Conservation (phyloP, 1,284 basidiomycete species). For the Xerocomus subilludens region DNA sequence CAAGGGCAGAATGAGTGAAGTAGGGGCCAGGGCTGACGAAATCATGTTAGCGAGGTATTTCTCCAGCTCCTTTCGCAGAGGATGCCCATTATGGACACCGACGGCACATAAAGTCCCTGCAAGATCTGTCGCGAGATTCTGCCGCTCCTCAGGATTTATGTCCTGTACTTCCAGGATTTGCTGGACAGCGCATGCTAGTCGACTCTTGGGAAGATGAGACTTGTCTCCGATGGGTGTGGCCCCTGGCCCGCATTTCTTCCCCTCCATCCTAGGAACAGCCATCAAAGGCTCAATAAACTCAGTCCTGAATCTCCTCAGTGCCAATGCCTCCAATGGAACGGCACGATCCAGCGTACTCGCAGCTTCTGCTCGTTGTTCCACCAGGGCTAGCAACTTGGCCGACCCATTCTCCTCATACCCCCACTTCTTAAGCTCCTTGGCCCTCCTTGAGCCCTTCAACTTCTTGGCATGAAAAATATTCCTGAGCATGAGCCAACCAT, state of each 20-base stretch:
- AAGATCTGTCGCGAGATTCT: constrained; percentile 62
- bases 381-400: constrained; percentile 61
- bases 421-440: constrained; percentile 75
- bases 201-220: constrained; percentile 65
- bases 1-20: constrained; percentile 65
- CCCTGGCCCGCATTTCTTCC: constrained; percentile 60
- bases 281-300: constrained; percentile 77
- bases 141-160: constrained; percentile 61
- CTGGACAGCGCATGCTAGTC: constrained; percentile 73
- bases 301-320: constrained; percentile 73
- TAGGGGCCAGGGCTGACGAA: constrained; percentile 68
- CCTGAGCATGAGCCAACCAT: constrained; percentile 74
- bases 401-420: constrained; percentile 67
- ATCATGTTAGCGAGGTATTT: constrained; percentile 68
- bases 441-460: constrained; percentile 67
- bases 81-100: constrained; percentile 71
- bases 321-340: constrained; percentile 70
- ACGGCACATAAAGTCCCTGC: constrained; percentile 62
- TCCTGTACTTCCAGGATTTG: constrained; percentile 67
- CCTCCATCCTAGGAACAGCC: constrained; percentile 70
- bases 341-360: constrained; percentile 73
- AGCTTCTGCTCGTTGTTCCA: constrained; percentile 77
- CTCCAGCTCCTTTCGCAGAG: constrained; percentile 72
- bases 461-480: constrained; percentile 71
- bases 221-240: constrained; percentile 50